Base-by-base conservation (phyloP, 257 asterid species). In the Orobanche coerulescens region DNA sequence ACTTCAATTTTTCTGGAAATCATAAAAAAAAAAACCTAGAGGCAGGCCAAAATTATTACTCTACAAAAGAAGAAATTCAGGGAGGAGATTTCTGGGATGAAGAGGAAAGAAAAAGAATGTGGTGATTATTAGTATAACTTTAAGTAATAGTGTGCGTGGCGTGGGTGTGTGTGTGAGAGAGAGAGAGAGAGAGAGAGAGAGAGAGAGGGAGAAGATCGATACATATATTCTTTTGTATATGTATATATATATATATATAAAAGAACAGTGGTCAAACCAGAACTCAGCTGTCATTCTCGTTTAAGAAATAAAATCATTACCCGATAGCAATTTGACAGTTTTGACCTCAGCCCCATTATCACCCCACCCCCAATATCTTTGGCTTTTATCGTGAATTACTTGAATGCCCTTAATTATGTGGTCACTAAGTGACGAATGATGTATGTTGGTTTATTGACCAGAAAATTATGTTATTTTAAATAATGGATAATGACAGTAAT, bases 191-290 rank as follows among this genome's bases (percentile, higher is more conserved):
- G n/a, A n/a, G n/a, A n/a, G n/a, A n/a, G n/a, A n/a, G 44, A 62
- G 47, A 63, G 64, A 18, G 58, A 58, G 48, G 15, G 55, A 7
- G 65, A 4, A 24, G 16, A 19, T 68, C 7, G 61, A 42, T 36
- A 20, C 6, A 19, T 23, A 62, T 3, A 42, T 19, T 1, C 36
- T 51, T 39, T 16, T 30, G 7, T 12, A 40, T 30, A 13, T 12
- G 36, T 9, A 19, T 47, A 33, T 50, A 50, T 10, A 19, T 14
- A 47, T 40, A 20, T 6, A 58, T 58, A 56, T 14, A 71, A 67
- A n/a, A 69, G 19, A 66, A 79, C 83, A 73, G 5, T 76, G 78
- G 91, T 87, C 94, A 87, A 87, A 84, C 83, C 76, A 72, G 73
- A 64, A 58, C 61, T 76, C 53, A 70, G 40, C 67, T 61, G 15